Conservation (phyloP, 75 land plant species). For the Pinus albicaulis region DNA sequence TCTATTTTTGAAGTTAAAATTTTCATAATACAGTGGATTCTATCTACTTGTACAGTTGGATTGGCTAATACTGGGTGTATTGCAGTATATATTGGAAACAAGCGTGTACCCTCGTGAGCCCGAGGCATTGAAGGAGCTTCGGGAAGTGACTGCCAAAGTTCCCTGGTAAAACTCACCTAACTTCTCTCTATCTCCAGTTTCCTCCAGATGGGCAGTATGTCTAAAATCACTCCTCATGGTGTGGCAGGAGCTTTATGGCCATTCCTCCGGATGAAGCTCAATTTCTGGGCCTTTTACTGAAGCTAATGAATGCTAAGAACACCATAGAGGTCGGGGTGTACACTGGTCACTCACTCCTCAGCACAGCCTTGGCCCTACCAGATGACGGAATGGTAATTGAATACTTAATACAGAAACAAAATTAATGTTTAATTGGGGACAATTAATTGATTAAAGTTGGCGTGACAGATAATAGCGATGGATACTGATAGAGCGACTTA, state of each 20-base stretch:
- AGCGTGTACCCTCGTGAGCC: conserved; percentile 79
- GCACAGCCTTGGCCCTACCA: conserved; percentile 77
- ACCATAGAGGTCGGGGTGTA: conserved; percentile 75
- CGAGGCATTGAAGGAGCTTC: conserved; percentile 55
- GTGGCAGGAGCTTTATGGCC: conserved; percentile 25
- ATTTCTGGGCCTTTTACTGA: conserved; percentile 58
- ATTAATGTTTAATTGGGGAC: too few species aligned
- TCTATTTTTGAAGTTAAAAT: too few species aligned
- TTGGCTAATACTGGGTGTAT: not conserved
- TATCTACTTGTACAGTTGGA: not conserved
- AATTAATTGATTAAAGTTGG: too few species aligned
- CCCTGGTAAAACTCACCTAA: conserved; percentile 28
- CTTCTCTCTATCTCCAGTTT: not conserved
- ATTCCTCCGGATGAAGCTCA: conserved; percentile 80
- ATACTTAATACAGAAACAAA: too few species aligned
- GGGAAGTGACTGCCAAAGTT: conserved; percentile 54
- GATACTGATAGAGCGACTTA: too few species aligned
- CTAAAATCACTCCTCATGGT: not conserved
- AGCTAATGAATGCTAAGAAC: conserved; percentile 81
- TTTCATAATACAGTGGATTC: not conserved
- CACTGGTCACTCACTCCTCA: conserved; percentile 82
- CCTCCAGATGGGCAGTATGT: not conserved
- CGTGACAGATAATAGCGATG: too few species aligned
- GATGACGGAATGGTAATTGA: conserved; percentile 60
- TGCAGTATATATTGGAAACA: conserved; percentile 76